phyloP scores from a whole-genome alignment of 441 rosid genomes.

The Pelargonium cotyledonis region DNA sequence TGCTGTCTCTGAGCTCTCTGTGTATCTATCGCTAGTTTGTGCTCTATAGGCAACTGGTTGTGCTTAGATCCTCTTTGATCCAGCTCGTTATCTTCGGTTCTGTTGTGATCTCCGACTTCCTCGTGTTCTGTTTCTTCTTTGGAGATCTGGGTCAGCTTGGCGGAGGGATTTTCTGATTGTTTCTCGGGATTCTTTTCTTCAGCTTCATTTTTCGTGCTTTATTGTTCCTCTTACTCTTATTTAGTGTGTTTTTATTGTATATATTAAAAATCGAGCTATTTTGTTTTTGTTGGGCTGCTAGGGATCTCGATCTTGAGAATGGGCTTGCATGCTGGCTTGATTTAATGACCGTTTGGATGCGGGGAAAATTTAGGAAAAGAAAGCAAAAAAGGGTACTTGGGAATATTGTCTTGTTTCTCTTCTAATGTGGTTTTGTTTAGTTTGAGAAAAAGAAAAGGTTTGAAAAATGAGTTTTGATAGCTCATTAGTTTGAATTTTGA shows the following conservation, averaged over 20 bases:
- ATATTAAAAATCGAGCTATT: not conserved
- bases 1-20: not conserved
- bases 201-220: not conserved
- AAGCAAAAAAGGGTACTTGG: not conserved
- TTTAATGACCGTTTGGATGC: conserved; percentile 11
- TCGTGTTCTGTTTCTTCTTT: not conserved
- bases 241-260: not conserved
- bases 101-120: conserved; percentile 4
- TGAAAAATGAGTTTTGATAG: not conserved
- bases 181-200: not conserved
- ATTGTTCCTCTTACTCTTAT: not conserved
- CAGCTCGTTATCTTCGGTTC: conserved; percentile 14
- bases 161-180: not conserved
- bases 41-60: conserved; percentile 4
- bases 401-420: not conserved
- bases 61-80: conserved; percentile 35
- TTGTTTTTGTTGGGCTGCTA: not conserved
- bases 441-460: not conserved
- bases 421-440: conserved; percentile 9
- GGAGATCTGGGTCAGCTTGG: conserved; percentile 1
- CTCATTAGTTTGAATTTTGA: not conserved
- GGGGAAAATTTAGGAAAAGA: conserved; percentile 12
- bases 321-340: conserved; percentile 9
- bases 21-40: not conserved
- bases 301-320: conserved; percentile 21